A percentile compares a stretch with the other conserved stretches of the same genome.
These are phyloP conservation scores for Yamadazyma buinensis DNA, from an alignment of 1,139 yeast genomes.

Conservation along the genomic window DNA sequence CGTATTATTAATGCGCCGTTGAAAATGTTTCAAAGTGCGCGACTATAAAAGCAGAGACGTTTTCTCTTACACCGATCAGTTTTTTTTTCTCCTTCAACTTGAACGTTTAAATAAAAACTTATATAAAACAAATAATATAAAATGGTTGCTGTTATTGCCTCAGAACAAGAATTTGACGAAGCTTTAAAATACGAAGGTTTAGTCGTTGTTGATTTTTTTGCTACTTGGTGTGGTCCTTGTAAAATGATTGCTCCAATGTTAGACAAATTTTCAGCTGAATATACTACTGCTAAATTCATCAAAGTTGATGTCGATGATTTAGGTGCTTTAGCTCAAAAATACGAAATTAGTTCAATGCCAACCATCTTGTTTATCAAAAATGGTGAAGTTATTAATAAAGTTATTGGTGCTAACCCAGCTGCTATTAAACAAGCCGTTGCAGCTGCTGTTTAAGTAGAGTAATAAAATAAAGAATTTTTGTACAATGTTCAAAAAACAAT, in stretches of 20 bases:
- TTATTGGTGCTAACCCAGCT: slow-evolving; percentile 85
- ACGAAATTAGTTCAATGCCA: slow-evolving; percentile 86
- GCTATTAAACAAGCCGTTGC: slow-evolving; percentile 71
- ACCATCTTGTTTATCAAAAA: slow-evolving; percentile 75
- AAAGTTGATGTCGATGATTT: slow-evolving; percentile 54
- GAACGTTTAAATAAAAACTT: too few relatives aligned
- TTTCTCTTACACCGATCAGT: too few relatives aligned
- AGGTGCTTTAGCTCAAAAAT: slow-evolving; percentile 69
- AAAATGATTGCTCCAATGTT: slow-evolving; percentile 78
- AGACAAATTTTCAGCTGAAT: slow-evolving; percentile 53
- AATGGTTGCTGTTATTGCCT: slow-evolving; percentile 31
- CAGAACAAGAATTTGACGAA: slow-evolving; percentile 53
- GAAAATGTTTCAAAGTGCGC: slow-evolving; percentile 36
- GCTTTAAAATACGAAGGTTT: slow-evolving; percentile 54
- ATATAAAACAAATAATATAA: too few relatives aligned
- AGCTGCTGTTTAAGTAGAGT: slow-evolving; percentile 46
- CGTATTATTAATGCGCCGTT: slow-evolving; percentile 28
- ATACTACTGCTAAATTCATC: slow-evolving; percentile 59
- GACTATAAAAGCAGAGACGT: slow-evolving; percentile 62
- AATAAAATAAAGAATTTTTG: too few relatives aligned
- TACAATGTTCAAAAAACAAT: too few relatives aligned
- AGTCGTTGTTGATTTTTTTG: slow-evolving; percentile 82
- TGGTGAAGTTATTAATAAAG: slow-evolving; percentile 70
- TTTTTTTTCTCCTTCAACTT: too few relatives aligned
- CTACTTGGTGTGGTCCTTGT: slow-evolving; percentile 95